phyloP scores from a whole-genome alignment of 345 rosid species.

The Aegle marmelos region DNA sequence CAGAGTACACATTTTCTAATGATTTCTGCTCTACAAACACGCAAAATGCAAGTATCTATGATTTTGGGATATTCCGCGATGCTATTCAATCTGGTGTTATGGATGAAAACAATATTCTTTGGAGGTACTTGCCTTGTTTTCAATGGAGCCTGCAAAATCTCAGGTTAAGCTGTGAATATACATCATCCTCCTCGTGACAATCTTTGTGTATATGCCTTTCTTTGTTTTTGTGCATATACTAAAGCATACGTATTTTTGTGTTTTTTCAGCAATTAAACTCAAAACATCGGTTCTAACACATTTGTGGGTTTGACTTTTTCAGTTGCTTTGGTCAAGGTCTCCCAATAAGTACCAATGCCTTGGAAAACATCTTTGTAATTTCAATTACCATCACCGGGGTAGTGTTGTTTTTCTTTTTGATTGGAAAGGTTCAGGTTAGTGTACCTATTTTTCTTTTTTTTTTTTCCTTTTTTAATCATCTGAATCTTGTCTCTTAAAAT shows the following conservation, averaged over 20 bases:
- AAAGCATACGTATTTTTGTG: too few species aligned
- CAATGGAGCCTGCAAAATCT: not conserved
- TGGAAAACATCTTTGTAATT: slow-evolving; percentile 2
- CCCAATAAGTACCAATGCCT: not conserved
- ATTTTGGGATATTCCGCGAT: not conserved
- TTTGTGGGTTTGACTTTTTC: not conserved
- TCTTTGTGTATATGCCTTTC: too few species aligned
- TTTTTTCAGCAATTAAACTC: too few species aligned
- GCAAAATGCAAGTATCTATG: not conserved
- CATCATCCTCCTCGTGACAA: too few species aligned
- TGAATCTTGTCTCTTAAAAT: not conserved
- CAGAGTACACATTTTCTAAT: not conserved
- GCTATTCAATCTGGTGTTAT: not conserved
- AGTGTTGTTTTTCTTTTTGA: not conserved
- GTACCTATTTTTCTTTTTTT: not conserved
- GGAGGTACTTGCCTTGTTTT: not conserved
- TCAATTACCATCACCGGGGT: not conserved
- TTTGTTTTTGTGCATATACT: too few species aligned
- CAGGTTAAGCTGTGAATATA: not conserved
- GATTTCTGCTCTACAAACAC: not conserved
- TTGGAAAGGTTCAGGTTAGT: slow-evolving; percentile 13
- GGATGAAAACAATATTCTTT: too few species aligned
- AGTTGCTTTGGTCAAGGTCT: slow-evolving; percentile 10
- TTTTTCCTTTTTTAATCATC: not conserved
- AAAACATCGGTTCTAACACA: too few species aligned